Evolutionary conservation across 2,329 filamentous ascomycete genomes (phyloP).

Genomic region (Cryphonectria nitschkei): DNA sequence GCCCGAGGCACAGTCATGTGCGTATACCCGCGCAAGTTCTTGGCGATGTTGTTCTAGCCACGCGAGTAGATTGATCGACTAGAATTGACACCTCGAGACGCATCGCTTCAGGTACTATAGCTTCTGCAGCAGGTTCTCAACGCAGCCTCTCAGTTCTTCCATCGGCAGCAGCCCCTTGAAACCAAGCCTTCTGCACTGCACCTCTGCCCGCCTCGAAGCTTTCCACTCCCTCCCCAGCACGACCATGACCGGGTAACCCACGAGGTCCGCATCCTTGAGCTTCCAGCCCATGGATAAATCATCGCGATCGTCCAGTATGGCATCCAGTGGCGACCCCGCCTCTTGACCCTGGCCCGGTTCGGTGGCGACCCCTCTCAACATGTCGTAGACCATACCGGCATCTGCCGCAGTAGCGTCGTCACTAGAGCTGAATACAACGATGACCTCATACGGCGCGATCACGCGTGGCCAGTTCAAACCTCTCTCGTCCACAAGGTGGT

Average conservation of each 20-base stretch:
- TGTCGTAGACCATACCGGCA: constrained; percentile 66
- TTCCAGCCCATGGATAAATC: constrained; percentile 75
- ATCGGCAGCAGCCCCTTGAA: constrained; percentile 63
- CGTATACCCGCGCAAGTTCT: too few species aligned
- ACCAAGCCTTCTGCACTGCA: constrained; percentile 74
- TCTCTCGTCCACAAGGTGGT: constrained; percentile 69
- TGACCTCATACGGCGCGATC: constrained; percentile 82
- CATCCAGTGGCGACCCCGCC: constrained; percentile 52
- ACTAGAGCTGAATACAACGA: constrained; percentile 58
- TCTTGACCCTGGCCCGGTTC: constrained; percentile 2
- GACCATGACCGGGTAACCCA: constrained; percentile 84
- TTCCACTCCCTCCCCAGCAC: constrained; percentile 76
- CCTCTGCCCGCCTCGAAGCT: constrained; percentile 64
- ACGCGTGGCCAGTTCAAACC: constrained; percentile 87
- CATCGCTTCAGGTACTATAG: constrained; percentile 45
- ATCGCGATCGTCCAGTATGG: constrained; percentile 73
- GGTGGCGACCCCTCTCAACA: constrained; percentile 42
- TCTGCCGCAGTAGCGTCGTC: constrained; percentile 50
- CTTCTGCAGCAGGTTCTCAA: constrained; percentile 51
- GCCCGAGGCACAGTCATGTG: too few species aligned
- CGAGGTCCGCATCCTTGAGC: constrained; percentile 83
- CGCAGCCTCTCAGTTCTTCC: constrained; percentile 51
- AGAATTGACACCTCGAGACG: background rate
- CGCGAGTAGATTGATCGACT: background rate
- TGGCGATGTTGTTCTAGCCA: background rate